Evolutionary conservation across 2,329 filamentous ascomycete genomes (phyloP).

Genomic region (Cladophialophora exuberans): DNA sequence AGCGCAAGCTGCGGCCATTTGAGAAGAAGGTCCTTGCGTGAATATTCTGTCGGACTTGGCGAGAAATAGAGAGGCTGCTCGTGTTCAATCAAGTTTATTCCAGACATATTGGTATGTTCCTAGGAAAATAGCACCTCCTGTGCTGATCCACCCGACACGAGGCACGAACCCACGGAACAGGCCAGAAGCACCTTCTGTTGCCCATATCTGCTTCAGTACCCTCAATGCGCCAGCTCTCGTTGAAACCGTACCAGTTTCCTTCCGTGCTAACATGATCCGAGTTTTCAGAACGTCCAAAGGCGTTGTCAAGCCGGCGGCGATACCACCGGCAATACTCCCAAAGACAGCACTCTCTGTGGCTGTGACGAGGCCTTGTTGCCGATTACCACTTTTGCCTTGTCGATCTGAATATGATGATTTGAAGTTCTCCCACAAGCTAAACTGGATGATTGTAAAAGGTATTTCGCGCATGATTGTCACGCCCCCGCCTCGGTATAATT

Average conservation of each 20-base stretch:
- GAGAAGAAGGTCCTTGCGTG: too few species aligned
- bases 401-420: constrained; percentile 60
- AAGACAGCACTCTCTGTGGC: constrained; percentile 82
- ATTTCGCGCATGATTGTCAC: constrained; percentile 96
- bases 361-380: constrained; percentile 57
- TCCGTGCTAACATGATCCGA: constrained; percentile 82
- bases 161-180: constrained; percentile 67
- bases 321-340: constrained; percentile 78
- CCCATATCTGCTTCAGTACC: constrained; percentile 67
- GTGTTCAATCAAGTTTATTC: too few species aligned
- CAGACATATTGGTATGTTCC: constrained; percentile 77
- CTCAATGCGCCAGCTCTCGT: constrained; percentile 39
- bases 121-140: constrained; percentile 90
- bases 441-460: constrained; percentile 95
- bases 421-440: constrained; percentile 93
- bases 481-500: constrained; percentile 88
- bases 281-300: constrained; percentile 97
- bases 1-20: too few species aligned
- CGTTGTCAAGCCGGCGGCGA: constrained; percentile 87
- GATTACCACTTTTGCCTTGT: constrained; percentile 56
- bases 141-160: constrained; percentile 90
- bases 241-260: constrained; percentile 57
- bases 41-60: too few species aligned
- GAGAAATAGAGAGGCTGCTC: too few species aligned
- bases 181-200: constrained; percentile 48